Evolutionary conservation across 495 filamentous ascomycete species (phyloP).

Genomic region (Baudoinia panamericana): DNA sequence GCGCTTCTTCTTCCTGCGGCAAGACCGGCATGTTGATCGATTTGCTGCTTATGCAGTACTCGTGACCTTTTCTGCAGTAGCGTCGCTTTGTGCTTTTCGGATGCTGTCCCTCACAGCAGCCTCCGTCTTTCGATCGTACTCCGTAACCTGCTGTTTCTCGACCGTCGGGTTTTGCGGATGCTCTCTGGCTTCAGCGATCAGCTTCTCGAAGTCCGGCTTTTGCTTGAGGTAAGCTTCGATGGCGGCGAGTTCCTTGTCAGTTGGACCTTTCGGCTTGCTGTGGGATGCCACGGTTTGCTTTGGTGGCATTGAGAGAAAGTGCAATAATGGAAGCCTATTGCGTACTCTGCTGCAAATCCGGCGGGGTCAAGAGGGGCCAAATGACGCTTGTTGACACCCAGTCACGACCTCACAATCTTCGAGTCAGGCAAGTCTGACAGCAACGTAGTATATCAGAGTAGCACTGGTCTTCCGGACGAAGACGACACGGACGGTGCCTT

Average conservation of each 20-base stretch:
- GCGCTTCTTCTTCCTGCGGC: slow-evolving; percentile 31
- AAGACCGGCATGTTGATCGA: slow-evolving; percentile 29
- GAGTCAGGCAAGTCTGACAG: too few species aligned
- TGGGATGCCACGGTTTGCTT: neutral
- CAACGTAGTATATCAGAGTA: too few species aligned
- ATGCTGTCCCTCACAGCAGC: neutral
- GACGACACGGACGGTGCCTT: too few species aligned
- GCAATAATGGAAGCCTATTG: neutral
- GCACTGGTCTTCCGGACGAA: too few species aligned
- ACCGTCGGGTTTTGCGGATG: neutral
- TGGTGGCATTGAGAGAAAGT: neutral
- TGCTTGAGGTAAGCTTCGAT: slow-evolving; percentile 1
- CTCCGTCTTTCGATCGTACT: slow-evolving; percentile 1
- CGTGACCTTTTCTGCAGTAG: neutral
- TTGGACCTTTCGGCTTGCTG: slow-evolving; percentile 1
- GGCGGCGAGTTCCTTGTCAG: slow-evolving; percentile 3
- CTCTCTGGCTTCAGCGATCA: neutral
- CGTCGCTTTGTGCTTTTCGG: too few species aligned
- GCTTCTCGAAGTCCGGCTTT: slow-evolving; percentile 8
- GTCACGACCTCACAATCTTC: too few species aligned
- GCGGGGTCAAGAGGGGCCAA: neutral
- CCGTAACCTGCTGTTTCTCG: neutral
- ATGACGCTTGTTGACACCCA: too few species aligned
- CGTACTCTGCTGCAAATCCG: neutral
- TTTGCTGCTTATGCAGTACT: slow-evolving; percentile 2